Evolutionary conservation across 1,139 yeast species (phyloP).

Genomic region (Blastobotrys petasosporus): DNA sequence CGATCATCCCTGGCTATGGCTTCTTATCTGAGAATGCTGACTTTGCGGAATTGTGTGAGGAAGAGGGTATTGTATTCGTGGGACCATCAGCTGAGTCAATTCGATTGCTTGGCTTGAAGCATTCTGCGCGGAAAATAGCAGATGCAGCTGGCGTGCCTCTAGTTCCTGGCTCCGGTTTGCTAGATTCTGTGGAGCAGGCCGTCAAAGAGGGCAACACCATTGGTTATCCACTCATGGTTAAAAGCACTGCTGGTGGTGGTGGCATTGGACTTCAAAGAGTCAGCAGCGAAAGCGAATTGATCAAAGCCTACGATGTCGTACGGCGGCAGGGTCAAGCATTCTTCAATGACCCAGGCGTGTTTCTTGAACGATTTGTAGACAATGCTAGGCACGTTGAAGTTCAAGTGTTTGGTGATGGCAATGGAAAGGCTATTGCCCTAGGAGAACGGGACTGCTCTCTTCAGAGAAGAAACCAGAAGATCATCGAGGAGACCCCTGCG

Average conservation of each 20-base stretch:
- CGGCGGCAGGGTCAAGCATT: conserved; percentile 89
- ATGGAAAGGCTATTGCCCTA: conserved; percentile 82
- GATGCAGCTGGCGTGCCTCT: conserved; percentile 82
- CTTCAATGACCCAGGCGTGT: conserved; percentile 93
- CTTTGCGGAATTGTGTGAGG: conserved; percentile 79
- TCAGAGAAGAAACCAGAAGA: conserved; percentile 93
- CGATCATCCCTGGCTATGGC: conserved; percentile 96
- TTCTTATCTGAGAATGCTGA: conserved; percentile 95
- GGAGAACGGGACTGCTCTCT: conserved; percentile 98
- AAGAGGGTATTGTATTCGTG: conserved; percentile 81
- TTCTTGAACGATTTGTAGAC: conserved; percentile 88
- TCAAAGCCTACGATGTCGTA: conserved; percentile 79
- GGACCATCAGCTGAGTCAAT: conserved; percentile 96
- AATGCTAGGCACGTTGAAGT: conserved; percentile 94
- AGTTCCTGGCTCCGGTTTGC: conserved; percentile 89
- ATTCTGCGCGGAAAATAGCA: conserved; percentile 93
- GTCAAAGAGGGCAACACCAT: conserved; percentile 65
- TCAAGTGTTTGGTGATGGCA: conserved; percentile 94
- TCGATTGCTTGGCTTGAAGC: conserved; percentile 84
- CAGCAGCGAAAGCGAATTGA: conserved; percentile 71
- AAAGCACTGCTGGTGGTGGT: conserved; percentile 98
- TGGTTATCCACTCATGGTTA: conserved; percentile 91
- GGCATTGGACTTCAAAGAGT: conserved; percentile 96
- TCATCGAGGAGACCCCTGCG: conserved; percentile 97
- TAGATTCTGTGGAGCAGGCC: conserved; percentile 68